These are phyloP conservation scores for Metarhizium humberi DNA, from an alignment of 2,329 filamentous ascomycete species.

Conservation along the genomic window DNA sequence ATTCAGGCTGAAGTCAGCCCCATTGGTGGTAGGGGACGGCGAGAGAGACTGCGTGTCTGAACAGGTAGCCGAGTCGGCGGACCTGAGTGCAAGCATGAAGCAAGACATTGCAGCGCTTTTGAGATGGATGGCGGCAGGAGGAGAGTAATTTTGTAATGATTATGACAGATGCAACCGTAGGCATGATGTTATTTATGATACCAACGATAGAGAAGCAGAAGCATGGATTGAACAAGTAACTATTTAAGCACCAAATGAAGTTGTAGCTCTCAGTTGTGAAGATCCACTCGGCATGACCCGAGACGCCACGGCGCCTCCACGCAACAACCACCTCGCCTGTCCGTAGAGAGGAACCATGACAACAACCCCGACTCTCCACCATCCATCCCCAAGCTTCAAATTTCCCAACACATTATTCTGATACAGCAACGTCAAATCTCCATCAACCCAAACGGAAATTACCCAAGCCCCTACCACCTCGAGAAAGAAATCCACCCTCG, in stretches of 20 bases:
- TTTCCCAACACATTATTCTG: background rate
- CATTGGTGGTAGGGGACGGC: constrained; percentile 31
- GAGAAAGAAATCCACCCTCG: background rate
- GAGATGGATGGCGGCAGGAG: constrained; percentile 34
- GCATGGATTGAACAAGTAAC: no score
- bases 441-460: background rate
- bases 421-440: background rate
- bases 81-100: constrained; percentile 44
- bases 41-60: constrained; percentile 11
- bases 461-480: no score
- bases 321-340: background rate
- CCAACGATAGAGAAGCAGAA: background rate
- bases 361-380: background rate
- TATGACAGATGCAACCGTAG: background rate
- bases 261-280: background rate
- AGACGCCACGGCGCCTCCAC: background rate
- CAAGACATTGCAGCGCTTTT: constrained; percentile 52
- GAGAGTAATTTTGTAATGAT: background rate
- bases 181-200: background rate
- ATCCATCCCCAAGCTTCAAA: background rate
- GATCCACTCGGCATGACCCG: background rate
- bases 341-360: no score
- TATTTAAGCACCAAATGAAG: no score
- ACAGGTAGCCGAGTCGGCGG: constrained; percentile 29
- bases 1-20: constrained; percentile 27